These are phyloP conservation scores for Neofusicoccum kwambonambiense DNA, from an alignment of 2,329 filamentous ascomycete genomes.

Conservation along the genomic window DNA sequence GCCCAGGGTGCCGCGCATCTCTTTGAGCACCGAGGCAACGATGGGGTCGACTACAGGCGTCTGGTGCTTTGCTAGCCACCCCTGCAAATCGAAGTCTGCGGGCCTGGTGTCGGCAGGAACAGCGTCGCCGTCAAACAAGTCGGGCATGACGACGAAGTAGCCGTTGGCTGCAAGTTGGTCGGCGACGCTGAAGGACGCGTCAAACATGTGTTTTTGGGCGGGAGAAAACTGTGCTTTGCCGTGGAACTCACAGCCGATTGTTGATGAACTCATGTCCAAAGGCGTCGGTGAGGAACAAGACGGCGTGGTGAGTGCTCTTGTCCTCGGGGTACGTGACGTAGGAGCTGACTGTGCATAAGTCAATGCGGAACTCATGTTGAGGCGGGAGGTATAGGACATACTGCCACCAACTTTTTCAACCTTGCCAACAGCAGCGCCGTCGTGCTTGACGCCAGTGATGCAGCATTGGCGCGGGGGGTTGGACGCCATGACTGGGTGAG, in stretches of 20 bases:
- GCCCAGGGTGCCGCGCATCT: conserved; percentile 48
- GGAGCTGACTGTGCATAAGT: conserved; percentile 46
- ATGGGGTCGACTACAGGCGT: conserved; percentile 53
- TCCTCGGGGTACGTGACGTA: conserved; percentile 57
- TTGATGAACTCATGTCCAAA: conserved; percentile 57
- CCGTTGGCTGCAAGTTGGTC: conserved; percentile 74
- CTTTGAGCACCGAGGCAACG: conserved; percentile 46
- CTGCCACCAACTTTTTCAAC: conserved; percentile 48
- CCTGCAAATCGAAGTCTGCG: conserved; percentile 49
- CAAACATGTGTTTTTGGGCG: not conserved
- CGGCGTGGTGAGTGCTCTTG: conserved; percentile 53
- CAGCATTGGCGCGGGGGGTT: conserved; percentile 50
- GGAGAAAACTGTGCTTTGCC: not conserved
- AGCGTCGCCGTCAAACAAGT: conserved; percentile 68
- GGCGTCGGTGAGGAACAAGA: conserved; percentile 59
- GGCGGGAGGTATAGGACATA: conserved; percentile 25
- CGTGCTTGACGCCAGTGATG: conserved; percentile 51
- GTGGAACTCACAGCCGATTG: conserved; percentile 38
- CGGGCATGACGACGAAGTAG: conserved; percentile 67
- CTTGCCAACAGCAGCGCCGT: conserved; percentile 50
- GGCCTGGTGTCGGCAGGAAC: conserved; percentile 54
- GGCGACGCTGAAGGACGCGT: conserved; percentile 50
- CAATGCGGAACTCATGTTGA: not conserved
- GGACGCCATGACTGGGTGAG: conserved; percentile 46
- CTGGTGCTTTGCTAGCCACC: conserved; percentile 49